Conservation (phyloP, 768 basidiomycete genomes). For the Panellus pusillus region DNA sequence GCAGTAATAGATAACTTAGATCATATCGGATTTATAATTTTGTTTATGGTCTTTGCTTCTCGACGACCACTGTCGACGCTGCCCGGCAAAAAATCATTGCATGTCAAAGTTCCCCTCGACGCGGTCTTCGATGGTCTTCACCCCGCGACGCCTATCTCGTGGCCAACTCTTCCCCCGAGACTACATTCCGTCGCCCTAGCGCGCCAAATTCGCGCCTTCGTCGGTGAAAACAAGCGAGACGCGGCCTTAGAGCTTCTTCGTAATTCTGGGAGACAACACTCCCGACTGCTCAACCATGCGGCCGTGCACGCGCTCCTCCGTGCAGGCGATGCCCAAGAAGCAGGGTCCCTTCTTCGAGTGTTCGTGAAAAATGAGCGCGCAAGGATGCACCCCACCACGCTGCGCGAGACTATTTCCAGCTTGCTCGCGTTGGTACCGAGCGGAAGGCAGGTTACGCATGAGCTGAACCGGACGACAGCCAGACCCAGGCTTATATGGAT, state of each 20-base stretch:
- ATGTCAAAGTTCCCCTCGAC: conserved; percentile 1
- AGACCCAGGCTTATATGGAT: too few species aligned
- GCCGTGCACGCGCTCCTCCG: conserved; percentile 14
- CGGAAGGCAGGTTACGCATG: background rate
- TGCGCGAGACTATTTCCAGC: background rate
- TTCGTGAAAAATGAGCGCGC: background rate
- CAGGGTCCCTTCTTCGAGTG: background rate
- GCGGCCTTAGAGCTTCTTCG: background rate
- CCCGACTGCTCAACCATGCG: conserved; percentile 5
- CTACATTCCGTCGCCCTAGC: background rate
- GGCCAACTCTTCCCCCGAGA: background rate
- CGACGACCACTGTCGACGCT: too few species aligned
- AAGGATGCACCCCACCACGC: conserved; percentile 3
- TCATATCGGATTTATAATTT: too few species aligned
- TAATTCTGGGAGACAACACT: background rate
- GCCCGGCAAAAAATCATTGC: too few species aligned
- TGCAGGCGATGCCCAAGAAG: background rate
- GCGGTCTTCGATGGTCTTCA: background rate
- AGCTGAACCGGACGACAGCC: background rate
- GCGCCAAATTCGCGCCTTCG: background rate
- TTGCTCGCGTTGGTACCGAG: background rate
- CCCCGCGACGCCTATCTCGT: background rate
- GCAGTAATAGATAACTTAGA: background rate
- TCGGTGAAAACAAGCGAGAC: background rate
- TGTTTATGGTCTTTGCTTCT: too few species aligned